A percentile compares a stretch with the other conserved stretches of the same genome.
Evolutionary conservation across 1,284 basidiomycete species (phyloP).

Genomic region (Hymenochaete sp.): DNA sequence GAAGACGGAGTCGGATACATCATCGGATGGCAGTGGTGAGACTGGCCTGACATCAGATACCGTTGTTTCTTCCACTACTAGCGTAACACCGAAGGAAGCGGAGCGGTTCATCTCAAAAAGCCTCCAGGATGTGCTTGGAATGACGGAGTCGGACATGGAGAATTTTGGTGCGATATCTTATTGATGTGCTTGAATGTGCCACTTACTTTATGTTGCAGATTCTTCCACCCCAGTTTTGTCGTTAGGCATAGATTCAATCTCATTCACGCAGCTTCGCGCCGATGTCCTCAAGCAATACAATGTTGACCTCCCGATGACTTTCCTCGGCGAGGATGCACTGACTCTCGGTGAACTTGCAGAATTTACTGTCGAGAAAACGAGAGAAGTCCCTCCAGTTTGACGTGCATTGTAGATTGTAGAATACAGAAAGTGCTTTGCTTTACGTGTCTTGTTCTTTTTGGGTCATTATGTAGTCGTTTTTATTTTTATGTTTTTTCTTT

Average conservation of each 20-base stretch:
- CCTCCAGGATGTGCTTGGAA: conserved; percentile 12
- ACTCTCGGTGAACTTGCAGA: conserved; percentile 14
- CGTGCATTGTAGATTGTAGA: background rate
- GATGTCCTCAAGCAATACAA: conserved; percentile 8
- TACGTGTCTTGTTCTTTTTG: too few relatives aligned
- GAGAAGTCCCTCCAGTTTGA: background rate
- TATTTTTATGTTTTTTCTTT: too few relatives aligned
- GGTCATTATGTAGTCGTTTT: too few relatives aligned
- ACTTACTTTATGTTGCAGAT: background rate
- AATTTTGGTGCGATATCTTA: conserved; percentile 6
- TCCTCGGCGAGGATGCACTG: conserved; percentile 14
- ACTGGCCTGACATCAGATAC: conserved; percentile 5
- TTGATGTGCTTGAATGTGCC: background rate
- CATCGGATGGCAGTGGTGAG: too few relatives aligned
- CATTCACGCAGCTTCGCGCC: conserved; percentile 15
- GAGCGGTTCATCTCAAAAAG: conserved; percentile 14
- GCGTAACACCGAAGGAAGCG: conserved; percentile 12
- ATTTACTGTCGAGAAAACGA: conserved; percentile 10
- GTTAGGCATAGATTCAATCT: conserved; percentile 15
- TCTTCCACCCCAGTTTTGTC: conserved; percentile 12
- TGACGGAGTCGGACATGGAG: conserved; percentile 12
- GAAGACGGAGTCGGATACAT: conserved; percentile 7
- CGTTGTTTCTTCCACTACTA: conserved; percentile 7
- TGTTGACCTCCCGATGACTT: conserved; percentile 14
- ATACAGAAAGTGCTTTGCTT: too few relatives aligned